A percentile compares a stretch with the other conserved stretches of the same genome.
Evolutionary conservation across 2,329 filamentous ascomycete genomes (phyloP).

Genomic region (Trichophyton equinum): DNA sequence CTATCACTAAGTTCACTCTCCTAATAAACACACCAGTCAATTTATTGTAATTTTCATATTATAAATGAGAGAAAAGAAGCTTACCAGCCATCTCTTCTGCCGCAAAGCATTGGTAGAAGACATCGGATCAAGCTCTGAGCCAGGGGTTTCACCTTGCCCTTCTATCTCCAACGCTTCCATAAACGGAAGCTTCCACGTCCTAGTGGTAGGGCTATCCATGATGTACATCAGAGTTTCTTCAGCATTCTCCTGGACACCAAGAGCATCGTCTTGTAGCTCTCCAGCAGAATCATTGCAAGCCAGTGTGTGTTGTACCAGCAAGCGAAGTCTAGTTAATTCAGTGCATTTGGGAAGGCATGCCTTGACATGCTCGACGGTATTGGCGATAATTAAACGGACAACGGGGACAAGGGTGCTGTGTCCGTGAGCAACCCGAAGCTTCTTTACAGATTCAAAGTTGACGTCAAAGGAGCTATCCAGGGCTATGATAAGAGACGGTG

Average conservation of each 20-base stretch:
- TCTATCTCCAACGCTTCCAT: constrained; percentile 29
- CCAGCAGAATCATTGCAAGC: constrained; percentile 26
- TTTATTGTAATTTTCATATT: background rate
- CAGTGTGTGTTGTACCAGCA: constrained; percentile 25
- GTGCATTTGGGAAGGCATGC: constrained; percentile 30
- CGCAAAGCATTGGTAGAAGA: constrained; percentile 17
- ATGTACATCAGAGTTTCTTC: constrained; percentile 27
- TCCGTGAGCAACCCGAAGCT: constrained; percentile 10
- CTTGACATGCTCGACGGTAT: constrained; percentile 36
- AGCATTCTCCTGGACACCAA: constrained; percentile 29
- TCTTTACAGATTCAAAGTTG: constrained; percentile 20
- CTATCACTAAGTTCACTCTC: constrained; percentile 21
- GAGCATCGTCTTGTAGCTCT: constrained; percentile 31
- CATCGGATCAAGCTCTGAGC: constrained; percentile 7
- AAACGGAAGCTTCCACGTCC: constrained; percentile 27
- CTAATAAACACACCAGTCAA: constrained; percentile 15
- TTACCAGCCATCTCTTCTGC: constrained; percentile 20
- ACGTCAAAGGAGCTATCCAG: constrained; percentile 33
- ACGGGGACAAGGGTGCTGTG: constrained; percentile 30
- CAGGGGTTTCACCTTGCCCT: constrained; percentile 19
- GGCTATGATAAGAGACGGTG: constrained; percentile 31
- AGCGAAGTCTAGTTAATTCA: constrained; percentile 23
- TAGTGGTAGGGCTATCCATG: constrained; percentile 24
- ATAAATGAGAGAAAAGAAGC: background rate
- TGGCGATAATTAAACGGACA: constrained; percentile 34